Percentiles rank a stretch among this genome's conserved stretches.
phyloP scores from a whole-genome alignment of 805 yeast genomes.

The Metschnikowia proteae region DNA sequence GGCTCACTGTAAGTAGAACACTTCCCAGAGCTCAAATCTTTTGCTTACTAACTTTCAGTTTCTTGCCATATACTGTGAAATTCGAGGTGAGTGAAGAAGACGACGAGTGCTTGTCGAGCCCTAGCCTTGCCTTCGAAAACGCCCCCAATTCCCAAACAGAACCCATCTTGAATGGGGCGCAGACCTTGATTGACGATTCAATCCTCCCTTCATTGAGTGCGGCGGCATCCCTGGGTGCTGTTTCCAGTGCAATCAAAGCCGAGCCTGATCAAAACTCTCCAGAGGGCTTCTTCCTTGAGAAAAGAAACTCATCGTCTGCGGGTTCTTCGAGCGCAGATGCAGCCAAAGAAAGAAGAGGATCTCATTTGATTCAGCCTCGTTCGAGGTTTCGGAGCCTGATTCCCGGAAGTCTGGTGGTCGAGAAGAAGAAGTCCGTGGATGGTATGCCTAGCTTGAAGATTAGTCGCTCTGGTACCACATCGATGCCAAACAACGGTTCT shows the following conservation, averaged over 20 bases:
- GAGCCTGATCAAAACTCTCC: constrained; percentile 34
- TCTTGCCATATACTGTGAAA: constrained; percentile 74
- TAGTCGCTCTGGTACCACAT: constrained; percentile 24
- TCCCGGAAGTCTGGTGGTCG: constrained; percentile 33
- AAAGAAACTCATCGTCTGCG: constrained; percentile 21
- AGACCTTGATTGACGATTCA: constrained; percentile 19
- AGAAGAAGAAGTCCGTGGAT: constrained; percentile 30
- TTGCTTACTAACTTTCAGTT: constrained; percentile 36
- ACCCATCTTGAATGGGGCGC: neutral
- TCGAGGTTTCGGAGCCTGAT: constrained; percentile 32
- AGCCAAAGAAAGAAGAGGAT: constrained; percentile 23
- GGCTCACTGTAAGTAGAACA: constrained; percentile 57
- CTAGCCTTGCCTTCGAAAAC: neutral
- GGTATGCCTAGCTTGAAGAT: constrained; percentile 37
- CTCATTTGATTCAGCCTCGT: constrained; percentile 44
- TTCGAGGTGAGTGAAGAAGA: constrained; percentile 39
- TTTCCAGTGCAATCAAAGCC: constrained; percentile 19
- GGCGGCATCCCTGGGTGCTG: constrained; percentile 22
- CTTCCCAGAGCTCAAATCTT: neutral
- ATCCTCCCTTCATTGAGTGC: constrained; percentile 37
- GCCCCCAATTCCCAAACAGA: neutral
- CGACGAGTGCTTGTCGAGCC: constrained; percentile 4
- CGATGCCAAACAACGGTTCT: constrained; percentile 17
- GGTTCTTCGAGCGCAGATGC: constrained; percentile 20
- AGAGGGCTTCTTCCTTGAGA: constrained; percentile 49